phyloP scores from a whole-genome alignment of 495 filamentous ascomycete genomes.

The Lentithecium fluviatile region DNA sequence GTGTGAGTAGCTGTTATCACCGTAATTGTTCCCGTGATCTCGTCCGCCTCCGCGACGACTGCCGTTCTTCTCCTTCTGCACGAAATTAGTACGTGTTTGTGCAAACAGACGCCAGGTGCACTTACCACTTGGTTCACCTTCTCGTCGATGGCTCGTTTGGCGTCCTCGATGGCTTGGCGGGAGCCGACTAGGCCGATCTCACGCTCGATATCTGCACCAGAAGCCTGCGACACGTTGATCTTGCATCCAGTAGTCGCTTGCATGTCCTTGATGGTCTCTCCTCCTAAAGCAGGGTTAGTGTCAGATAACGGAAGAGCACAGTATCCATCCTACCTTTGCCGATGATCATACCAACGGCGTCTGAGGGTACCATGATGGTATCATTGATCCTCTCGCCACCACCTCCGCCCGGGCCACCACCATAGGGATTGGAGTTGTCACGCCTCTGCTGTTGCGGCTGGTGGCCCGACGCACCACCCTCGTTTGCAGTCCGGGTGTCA shows the following conservation, averaged over 20 bases:
- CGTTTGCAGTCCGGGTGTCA: conserved; percentile 61
- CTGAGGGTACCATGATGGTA: conserved; percentile 74
- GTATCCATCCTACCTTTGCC: conserved; percentile 58
- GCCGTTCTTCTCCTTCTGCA: conserved; percentile 54
- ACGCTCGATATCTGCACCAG: conserved; percentile 68
- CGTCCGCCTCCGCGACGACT: conserved; percentile 43
- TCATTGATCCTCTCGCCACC: conserved; percentile 61
- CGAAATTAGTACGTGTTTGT: conserved; percentile 17
- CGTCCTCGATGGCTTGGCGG: conserved; percentile 66
- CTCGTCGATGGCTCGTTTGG: conserved; percentile 75
- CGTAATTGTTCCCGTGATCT: conserved; percentile 34
- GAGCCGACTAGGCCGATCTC: conserved; percentile 78
- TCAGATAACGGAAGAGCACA: neutral
- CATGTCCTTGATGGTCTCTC: conserved; percentile 86
- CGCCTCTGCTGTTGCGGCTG: conserved; percentile 30
- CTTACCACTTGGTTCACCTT: conserved; percentile 83
- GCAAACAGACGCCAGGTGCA: conserved; percentile 7
- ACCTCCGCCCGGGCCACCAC: conserved; percentile 46
- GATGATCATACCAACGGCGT: conserved; percentile 89
- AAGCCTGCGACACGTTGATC: conserved; percentile 79
- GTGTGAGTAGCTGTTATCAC: conserved; percentile 49
- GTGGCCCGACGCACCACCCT: conserved; percentile 27
- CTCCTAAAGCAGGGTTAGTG: conserved; percentile 47
- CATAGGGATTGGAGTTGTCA: conserved; percentile 37
- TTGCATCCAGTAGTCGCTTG: conserved; percentile 78